These are phyloP conservation scores for Yamadazyma conglobata DNA, from an alignment of 1,139 yeast genomes.

Conservation along the genomic window DNA sequence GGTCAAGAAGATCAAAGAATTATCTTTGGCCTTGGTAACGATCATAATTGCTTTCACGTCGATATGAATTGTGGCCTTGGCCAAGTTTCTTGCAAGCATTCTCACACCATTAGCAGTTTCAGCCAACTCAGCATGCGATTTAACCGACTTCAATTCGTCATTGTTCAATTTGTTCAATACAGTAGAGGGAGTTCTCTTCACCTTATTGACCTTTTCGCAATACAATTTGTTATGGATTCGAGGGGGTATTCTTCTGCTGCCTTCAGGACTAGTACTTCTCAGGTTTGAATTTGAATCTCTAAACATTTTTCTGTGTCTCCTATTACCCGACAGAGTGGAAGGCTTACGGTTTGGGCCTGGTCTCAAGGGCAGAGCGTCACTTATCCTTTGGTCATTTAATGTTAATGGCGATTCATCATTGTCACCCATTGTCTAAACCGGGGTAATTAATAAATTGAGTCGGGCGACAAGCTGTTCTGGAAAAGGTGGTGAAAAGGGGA, in stretches of 20 bases:
- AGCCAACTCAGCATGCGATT: conserved; percentile 70
- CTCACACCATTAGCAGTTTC: conserved; percentile 88
- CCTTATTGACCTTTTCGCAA: conserved; percentile 22
- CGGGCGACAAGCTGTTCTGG: too few species aligned
- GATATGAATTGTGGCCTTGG: conserved; percentile 69
- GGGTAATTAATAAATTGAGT: too few species aligned
- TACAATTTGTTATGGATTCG: conserved; percentile 34
- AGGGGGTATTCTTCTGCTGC: conserved; percentile 20
- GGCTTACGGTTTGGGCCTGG: conserved; percentile 1
- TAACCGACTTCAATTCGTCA: conserved; percentile 46
- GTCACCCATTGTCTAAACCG: neutral
- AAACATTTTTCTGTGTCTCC: conserved; percentile 14
- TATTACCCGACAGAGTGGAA: conserved; percentile 2
- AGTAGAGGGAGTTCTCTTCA: conserved; percentile 22
- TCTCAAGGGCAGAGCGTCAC: neutral
- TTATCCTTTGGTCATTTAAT: conserved; percentile 1
- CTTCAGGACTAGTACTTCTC: conserved; percentile 16
- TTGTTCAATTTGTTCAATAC: conserved; percentile 32
- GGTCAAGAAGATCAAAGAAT: conserved; percentile 68
- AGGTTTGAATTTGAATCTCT: conserved; percentile 11
- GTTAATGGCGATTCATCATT: conserved; percentile 1
- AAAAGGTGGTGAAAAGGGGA: too few species aligned
- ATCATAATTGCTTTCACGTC: conserved; percentile 70
- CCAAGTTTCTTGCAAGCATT: conserved; percentile 69
- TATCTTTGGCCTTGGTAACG: conserved; percentile 84